Base-by-base conservation (phyloP, 257 asterid species). In the Striga asiatica region DNA sequence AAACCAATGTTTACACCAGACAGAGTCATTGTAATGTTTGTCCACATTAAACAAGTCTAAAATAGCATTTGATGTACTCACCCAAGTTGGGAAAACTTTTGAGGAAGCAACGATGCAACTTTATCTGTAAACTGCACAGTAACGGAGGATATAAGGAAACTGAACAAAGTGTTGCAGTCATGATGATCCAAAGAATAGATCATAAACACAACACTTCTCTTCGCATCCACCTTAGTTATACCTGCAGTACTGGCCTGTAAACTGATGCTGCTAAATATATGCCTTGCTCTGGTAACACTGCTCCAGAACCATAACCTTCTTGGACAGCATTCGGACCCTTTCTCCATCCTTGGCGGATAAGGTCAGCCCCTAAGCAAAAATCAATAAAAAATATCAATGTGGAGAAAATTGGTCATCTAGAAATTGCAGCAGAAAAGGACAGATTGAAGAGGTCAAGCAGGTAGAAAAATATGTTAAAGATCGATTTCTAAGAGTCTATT, bases 281-380 rank as follows among this genome's bases (percentile, higher is more conserved):
- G 56, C 99, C 99, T 76, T 82, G 99, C 78, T 92, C 99, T 24
- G 95, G 94, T 71, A 92, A 76, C 66, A 88, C 81, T 56, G 82
- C 76, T 61, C 93, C 88, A 62, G 95, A 77, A 38, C 99, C 99
- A 78, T 88, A 92, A 72, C 99, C 99, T 78, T 92, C 99, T 72
- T 92, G 93, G 58, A 73, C 78, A n/a, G 66, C 94, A 81, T 81
- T 88, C 12, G 94, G 50, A 58, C 93, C 89, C 76, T 74, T 81
- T 77, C 78, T 80, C 97, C 99, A 76, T 65, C 97, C 96, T 83
- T 83, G 93, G 63, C 94, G 88, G 75, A 73, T 73, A 56, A 70
- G 73, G 45, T 84, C 94, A 74, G 76, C 72, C 41, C 89, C 96
- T 84, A 78, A 43, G 54, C 37, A 52, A 54, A 67, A 42, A 50